Conservation (phyloP, 805 yeast genomes). For the Starmerella stigmatis region DNA sequence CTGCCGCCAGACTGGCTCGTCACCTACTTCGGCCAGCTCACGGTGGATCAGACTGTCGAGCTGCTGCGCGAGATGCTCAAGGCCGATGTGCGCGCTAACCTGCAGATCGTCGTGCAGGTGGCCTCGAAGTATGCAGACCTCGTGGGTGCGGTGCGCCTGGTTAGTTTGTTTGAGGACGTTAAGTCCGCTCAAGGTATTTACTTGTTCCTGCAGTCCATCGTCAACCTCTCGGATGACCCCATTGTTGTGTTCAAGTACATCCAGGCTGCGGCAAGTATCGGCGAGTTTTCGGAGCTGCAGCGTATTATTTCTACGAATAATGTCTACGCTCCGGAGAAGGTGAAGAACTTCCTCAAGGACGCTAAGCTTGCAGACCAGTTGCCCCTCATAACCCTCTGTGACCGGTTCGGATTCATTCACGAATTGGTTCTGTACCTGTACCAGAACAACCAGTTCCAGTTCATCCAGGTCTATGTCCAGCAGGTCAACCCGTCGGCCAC, state of each 20-base stretch:
- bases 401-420: slow-evolving; percentile 80
- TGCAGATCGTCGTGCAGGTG: slow-evolving; percentile 89
- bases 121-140: slow-evolving; percentile 93
- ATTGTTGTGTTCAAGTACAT: slow-evolving; percentile 94
- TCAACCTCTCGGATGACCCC: slow-evolving; percentile 84
- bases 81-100: slow-evolving; percentile 67
- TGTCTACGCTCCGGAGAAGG: slow-evolving; percentile 93
- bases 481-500: slow-evolving; percentile 94
- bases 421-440: slow-evolving; percentile 87
- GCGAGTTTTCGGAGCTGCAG: slow-evolving; percentile 89
- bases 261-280: slow-evolving; percentile 82
- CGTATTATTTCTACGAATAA: slow-evolving; percentile 89
- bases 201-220: slow-evolving; percentile 86
- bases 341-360: slow-evolving; percentile 92
- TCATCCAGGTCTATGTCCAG: slow-evolving; percentile 95
- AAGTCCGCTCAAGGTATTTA: slow-evolving; percentile 88
- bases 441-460: slow-evolving; percentile 91
- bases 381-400: slow-evolving; percentile 93
- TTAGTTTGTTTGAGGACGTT: slow-evolving; percentile 87
- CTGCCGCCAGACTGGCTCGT: slow-evolving; percentile 93
- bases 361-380: slow-evolving; percentile 87
- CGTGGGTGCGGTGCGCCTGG: slow-evolving; percentile 73
- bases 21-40: slow-evolving; percentile 80
- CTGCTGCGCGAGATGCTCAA: slow-evolving; percentile 80
- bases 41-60: slow-evolving; percentile 83